Percentiles rank a stretch among this genome's conserved stretches.
Evolutionary conservation across 1,139 yeast genomes (phyloP).

Genomic region (Lizanozyma gosingica): DNA sequence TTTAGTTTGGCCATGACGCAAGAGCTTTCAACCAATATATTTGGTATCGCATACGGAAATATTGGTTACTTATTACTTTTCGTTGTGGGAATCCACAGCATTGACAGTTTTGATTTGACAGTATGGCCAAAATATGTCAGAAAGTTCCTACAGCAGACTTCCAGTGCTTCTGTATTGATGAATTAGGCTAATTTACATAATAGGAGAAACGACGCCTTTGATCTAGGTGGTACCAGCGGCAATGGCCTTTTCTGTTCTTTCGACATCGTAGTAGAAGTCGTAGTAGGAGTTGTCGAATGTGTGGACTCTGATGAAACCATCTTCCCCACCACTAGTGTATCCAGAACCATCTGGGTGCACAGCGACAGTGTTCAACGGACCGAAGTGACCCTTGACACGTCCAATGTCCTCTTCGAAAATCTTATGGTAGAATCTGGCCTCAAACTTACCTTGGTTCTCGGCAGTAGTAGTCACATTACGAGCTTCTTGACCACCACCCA

Average conservation of each 20-base stretch:
- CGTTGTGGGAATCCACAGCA: no score
- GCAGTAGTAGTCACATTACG: conserved; percentile 95
- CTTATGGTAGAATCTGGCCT: conserved; percentile 93
- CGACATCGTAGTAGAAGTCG: conserved; percentile 89
- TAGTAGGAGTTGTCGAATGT: conserved; percentile 86
- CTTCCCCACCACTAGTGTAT: conserved; percentile 96
- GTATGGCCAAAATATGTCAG: no score
- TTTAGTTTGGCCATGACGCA: no score
- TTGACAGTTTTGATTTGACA: no score
- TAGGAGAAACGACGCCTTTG: not conserved
- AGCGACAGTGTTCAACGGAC: conserved; percentile 91
- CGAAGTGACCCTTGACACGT: conserved; percentile 96
- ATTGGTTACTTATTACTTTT: no score
- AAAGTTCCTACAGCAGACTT: no score
- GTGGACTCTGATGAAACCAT: conserved; percentile 92
- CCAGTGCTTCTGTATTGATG: no score
- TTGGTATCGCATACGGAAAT: no score
- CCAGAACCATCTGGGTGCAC: conserved; percentile 92
- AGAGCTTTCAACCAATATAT: no score
- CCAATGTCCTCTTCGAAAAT: conserved; percentile 94
- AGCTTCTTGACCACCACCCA: conserved; percentile 99
- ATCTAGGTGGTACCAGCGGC: conserved; percentile 14
- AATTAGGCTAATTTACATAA: not conserved
- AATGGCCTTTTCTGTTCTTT: conserved; percentile 58
- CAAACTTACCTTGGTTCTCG: conserved; percentile 92